Evolutionary conservation across 495 filamentous ascomycete genomes (phyloP).

Genomic region (Chaetomium cochliodes): DNA sequence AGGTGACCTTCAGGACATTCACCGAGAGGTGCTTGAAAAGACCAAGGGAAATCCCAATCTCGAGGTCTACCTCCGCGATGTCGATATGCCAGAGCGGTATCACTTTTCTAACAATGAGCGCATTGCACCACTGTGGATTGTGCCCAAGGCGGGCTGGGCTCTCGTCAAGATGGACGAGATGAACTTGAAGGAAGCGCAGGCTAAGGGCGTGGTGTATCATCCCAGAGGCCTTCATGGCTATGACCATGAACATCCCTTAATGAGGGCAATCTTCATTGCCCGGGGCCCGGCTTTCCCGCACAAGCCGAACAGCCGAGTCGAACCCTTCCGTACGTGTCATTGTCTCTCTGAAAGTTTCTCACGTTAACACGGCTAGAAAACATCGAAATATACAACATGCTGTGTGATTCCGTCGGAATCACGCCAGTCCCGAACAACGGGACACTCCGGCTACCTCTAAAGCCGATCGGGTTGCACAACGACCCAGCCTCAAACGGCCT

Average conservation of each 20-base stretch:
- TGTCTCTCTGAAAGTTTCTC: neutral
- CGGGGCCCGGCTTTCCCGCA: conserved; percentile 87
- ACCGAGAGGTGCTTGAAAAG: conserved; percentile 51
- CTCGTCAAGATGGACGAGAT: conserved; percentile 78
- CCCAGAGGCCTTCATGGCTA: conserved; percentile 85
- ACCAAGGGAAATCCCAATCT: conserved; percentile 61
- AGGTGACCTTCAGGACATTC: conserved; percentile 56
- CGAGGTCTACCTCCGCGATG: conserved; percentile 78
- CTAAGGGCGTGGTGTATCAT: conserved; percentile 64
- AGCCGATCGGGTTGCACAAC: conserved; percentile 62
- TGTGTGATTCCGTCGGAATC: conserved; percentile 81
- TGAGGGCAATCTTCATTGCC: conserved; percentile 90
- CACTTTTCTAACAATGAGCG: conserved; percentile 83
- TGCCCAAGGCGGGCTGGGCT: conserved; percentile 87
- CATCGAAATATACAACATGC: conserved; percentile 88
- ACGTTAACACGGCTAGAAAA: conserved; percentile 62
- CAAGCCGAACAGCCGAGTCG: conserved; percentile 71
- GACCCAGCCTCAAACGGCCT: conserved; percentile 31
- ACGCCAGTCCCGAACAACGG: conserved; percentile 74
- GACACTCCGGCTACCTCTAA: conserved; percentile 76
- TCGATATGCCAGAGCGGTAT: conserved; percentile 81
- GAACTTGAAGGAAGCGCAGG: conserved; percentile 60
- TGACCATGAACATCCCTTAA: conserved; percentile 83
- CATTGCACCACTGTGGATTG: conserved; percentile 89
- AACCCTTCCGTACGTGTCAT: conserved; percentile 72